Evolutionary conservation across 352 stramenopile species (phyloP), one percentile per base, ranked within the genome.

Genomic region (Globisporangium spiculum): DNA sequence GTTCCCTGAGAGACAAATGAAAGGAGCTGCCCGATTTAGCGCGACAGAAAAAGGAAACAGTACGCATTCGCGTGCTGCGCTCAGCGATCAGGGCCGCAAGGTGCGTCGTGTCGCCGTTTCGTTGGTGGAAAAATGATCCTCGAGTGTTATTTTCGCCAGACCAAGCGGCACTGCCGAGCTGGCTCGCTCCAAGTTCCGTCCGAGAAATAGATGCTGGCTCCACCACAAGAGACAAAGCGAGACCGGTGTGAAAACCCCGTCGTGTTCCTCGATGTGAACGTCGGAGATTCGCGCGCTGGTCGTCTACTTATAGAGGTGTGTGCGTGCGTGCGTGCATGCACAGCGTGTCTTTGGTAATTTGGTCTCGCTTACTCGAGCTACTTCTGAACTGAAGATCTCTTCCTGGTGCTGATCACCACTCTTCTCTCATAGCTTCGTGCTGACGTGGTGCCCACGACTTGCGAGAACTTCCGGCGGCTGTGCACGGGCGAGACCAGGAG

Each of bases 201-300:
- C 10, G 14, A 44, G 36, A 44, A 18, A 44, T 44, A 44, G 12
- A 58, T 64, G 59, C 22, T 64, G 38, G 59, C 38, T 14, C 59
- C 24, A 12, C 36, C 12, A 22, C 36, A 20, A 34, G 22, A 50
- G 59, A 64, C n/a, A 14, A 60, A 52, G 26, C 65, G 41, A 4
- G 44, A 70, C 22, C 61, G 70, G 4, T 22, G 34, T 8, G 73
- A 84, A 14, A 96, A 98, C 72, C 91, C 91, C 54, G 79, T 96
- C 61, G 97, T 99, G 50, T 99, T 96, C 73, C 91, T 99, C 62
- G 97, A 99, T 72, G 93, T 99, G 63, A 86, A 89, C 70, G 90
- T 99, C 63, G 96, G 87, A 30, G 94, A 96, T 38, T 73, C 90
- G 64, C 70, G 75, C 41, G 78, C 86, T 10, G 97, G 94, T 14